A percentile compares a stretch with the other conserved stretches of the same genome.
Conservation (phyloP, 2,329 filamentous ascomycete species). For the Fusarium verticillioides region DNA sequence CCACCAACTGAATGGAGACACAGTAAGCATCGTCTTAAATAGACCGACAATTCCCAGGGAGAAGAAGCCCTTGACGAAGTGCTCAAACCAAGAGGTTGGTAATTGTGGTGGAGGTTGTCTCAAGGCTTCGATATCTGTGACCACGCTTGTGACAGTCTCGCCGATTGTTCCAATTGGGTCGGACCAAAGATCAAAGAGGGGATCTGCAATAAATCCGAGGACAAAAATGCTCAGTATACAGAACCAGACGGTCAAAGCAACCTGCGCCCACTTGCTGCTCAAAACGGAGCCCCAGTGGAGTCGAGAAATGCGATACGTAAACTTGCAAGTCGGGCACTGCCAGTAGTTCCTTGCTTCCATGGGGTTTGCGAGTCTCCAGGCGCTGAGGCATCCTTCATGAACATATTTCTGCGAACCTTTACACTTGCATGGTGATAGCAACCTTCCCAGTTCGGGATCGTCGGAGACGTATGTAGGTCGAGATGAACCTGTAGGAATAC, state of each 20-base stretch:
- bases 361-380: conserved; percentile 83
- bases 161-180: conserved; percentile 76
- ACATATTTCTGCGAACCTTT: conserved; percentile 94
- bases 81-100: conserved; percentile 75
- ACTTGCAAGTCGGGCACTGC: conserved; percentile 88
- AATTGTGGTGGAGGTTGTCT: conserved; percentile 58
- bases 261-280: conserved; percentile 73
- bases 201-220: conserved; percentile 92
- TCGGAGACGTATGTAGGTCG: conserved; percentile 74
- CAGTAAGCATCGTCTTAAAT: conserved; percentile 78
- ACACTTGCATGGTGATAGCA: conserved; percentile 92
- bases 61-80: conserved; percentile 91
- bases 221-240: conserved; percentile 79
- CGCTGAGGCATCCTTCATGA: conserved; percentile 87
- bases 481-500: conserved; percentile 48
- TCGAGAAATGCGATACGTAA: conserved; percentile 81
- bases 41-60: conserved; percentile 89
- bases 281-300: conserved; percentile 79
- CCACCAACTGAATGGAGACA: conserved; percentile 82
- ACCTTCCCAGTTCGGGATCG: conserved; percentile 76
- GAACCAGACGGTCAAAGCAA: conserved; percentile 76
- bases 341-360: conserved; percentile 76
- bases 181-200: conserved; percentile 88
- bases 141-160: conserved; percentile 60
- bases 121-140: conserved; percentile 54